Conservation (phyloP, 2,329 filamentous ascomycete genomes). For the Aureobasidium sp. region DNA sequence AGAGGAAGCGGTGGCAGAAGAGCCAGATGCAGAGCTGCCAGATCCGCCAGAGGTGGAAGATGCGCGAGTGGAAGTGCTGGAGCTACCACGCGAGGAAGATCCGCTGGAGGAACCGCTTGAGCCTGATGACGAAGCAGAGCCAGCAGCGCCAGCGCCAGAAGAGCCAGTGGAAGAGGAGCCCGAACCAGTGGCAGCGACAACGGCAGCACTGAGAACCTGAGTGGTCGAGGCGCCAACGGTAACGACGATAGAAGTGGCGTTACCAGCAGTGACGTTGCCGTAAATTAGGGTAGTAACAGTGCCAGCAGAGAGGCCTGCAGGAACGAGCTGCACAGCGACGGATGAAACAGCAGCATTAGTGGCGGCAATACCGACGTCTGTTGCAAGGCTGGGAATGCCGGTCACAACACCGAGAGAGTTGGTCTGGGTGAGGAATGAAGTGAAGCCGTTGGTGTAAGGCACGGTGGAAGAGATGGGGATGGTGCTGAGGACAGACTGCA, state of each 20-base stretch:
- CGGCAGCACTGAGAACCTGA: conserved; percentile 15
- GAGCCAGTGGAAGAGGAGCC: conserved; percentile 17
- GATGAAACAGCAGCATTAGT: conserved; percentile 31
- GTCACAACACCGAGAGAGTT: conserved; percentile 46
- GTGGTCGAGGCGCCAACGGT: conserved; percentile 28
- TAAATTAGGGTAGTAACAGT: conserved; percentile 23
- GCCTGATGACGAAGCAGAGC: background rate
- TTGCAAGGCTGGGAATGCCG: conserved; percentile 32
- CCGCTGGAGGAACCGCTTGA: conserved; percentile 8
- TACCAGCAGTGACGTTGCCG: conserved; percentile 23
- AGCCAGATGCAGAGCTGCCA: conserved; percentile 20
- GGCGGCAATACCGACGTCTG: conserved; percentile 34
- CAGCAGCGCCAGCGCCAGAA: conserved; percentile 15
- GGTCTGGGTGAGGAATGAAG: conserved; percentile 41
- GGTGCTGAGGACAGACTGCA: conserved; percentile 13
- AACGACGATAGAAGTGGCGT: conserved; percentile 27
- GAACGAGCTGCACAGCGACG: conserved; percentile 35
- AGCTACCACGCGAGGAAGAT: background rate
- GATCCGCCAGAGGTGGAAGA: conserved; percentile 14
- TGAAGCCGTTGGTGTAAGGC: conserved; percentile 33
- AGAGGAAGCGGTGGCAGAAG: conserved; percentile 19
- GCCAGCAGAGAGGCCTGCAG: conserved; percentile 35
- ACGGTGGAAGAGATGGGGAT: conserved; percentile 19
- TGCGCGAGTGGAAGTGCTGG: conserved; percentile 7
- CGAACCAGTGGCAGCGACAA: conserved; percentile 16